phyloP scores from a whole-genome alignment of 208 protist genomes.

The Trypanosoma scelopori region DNA sequence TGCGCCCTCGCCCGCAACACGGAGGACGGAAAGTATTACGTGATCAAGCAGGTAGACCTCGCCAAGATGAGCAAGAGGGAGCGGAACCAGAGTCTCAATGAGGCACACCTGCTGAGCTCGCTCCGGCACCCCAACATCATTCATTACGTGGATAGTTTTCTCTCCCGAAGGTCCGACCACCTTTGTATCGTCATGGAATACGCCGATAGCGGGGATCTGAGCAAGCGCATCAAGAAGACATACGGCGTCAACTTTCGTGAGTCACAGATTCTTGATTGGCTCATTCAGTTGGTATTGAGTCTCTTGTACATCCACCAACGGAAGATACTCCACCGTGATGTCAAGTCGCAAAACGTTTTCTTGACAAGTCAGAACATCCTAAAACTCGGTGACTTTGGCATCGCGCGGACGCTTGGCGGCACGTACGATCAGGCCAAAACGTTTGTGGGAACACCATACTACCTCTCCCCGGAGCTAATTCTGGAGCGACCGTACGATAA shows the following conservation, averaged over 20 bases:
- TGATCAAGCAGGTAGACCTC: constrained; percentile 94
- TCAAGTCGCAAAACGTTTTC: constrained; percentile 95
- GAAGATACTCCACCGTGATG: constrained; percentile 93
- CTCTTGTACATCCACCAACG: constrained; percentile 91
- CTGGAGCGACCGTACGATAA: constrained; percentile 92
- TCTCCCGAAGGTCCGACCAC: constrained; percentile 84
- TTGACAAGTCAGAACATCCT: constrained; percentile 84
- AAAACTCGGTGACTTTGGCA: constrained; percentile 95
- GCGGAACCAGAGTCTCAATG: constrained; percentile 89
- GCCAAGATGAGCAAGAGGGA: constrained; percentile 88
- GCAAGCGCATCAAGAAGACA: constrained; percentile 73
- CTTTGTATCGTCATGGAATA: constrained; percentile 94
- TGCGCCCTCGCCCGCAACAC: constrained; percentile 90
- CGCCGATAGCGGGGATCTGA: constrained; percentile 88
- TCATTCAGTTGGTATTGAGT: constrained; percentile 89
- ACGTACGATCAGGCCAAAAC: constrained; percentile 93
- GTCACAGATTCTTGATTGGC: constrained; percentile 84
- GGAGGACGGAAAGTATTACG: constrained; percentile 90
- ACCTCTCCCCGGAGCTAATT: constrained; percentile 93
- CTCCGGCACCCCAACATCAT: constrained; percentile 95
- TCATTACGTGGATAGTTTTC: constrained; percentile 92
- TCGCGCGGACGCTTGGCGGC: constrained; percentile 83
- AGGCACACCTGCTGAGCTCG: constrained; percentile 84
- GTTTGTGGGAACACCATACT: constrained; percentile 95
- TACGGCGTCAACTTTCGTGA: constrained; percentile 82